Percentiles rank a stretch among this genome's conserved stretches.
These are phyloP conservation scores for Fusarium subglutinans DNA, from an alignment of 2,329 filamentous ascomycete species.

Conservation along the genomic window DNA sequence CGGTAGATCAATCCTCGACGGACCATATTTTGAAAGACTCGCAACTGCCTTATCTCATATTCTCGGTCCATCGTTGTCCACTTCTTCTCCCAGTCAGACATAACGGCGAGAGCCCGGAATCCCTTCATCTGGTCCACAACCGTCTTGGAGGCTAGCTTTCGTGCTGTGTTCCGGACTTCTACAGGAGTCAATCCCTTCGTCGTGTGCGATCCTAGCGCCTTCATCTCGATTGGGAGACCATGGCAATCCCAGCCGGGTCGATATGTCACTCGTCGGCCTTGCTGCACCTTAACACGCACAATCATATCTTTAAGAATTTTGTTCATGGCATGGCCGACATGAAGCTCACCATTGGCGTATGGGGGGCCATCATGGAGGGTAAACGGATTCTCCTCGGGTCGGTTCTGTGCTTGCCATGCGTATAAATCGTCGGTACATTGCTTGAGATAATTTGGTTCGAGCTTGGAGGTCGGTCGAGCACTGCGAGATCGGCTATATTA, in stretches of 20 bases:
- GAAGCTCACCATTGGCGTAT: conserved; percentile 92
- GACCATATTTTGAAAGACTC: conserved; percentile 79
- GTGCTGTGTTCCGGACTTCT: conserved; percentile 71
- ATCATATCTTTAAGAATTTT: conserved; percentile 98
- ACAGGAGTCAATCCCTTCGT: conserved; percentile 59
- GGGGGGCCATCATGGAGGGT: conserved; percentile 94
- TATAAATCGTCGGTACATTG: conserved; percentile 90
- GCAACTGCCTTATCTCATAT: conserved; percentile 79
- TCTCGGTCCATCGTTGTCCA: conserved; percentile 83
- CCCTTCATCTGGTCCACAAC: conserved; percentile 77
- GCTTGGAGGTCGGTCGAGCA: conserved; percentile 60
- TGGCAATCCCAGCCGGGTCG: conserved; percentile 98
- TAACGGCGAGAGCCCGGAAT: conserved; percentile 78
- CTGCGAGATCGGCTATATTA: conserved; percentile 48
- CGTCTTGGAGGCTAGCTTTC: conserved; percentile 72
- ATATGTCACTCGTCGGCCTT: conserved; percentile 77
- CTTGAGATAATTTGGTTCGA: conserved; percentile 69
- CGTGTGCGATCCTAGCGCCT: conserved; percentile 74
- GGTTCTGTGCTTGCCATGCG: conserved; percentile 77
- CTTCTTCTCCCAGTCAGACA: conserved; percentile 80
- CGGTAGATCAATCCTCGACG: conserved; percentile 78
- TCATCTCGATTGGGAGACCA: conserved; percentile 95
- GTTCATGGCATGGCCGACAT: conserved; percentile 94
- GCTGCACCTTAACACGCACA: conserved; percentile 79
- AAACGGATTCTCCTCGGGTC: conserved; percentile 70